phyloP scores from a whole-genome alignment of 2,329 filamentous ascomycete species.

The Ophiobolus disseminans region DNA sequence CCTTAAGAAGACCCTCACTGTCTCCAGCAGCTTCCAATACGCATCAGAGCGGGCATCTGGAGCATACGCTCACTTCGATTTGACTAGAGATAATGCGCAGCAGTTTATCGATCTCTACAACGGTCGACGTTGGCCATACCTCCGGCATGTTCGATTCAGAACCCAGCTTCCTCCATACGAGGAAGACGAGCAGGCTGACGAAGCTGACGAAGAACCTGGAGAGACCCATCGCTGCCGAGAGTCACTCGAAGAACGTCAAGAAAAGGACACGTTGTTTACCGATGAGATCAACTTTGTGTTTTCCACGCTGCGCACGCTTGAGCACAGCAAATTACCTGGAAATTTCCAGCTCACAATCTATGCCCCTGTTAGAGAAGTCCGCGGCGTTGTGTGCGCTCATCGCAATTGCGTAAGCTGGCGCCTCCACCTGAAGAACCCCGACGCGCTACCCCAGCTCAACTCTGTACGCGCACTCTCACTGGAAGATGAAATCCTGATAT shows the following conservation, averaged over 20 bases:
- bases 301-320: conserved; percentile 10
- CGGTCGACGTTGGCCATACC: conserved; percentile 13
- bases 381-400: conserved; percentile 3
- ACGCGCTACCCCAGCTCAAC: too few species aligned
- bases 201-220: neutral
- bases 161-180: conserved; percentile 7
- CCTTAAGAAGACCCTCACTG: conserved; percentile 19
- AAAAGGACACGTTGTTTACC: conserved; percentile 18
- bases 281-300: conserved; percentile 16
- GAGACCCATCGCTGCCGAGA: too few species aligned
- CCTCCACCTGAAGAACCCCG: conserved; percentile 12
- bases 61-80: conserved; percentile 9
- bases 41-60: conserved; percentile 20
- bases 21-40: conserved; percentile 14
- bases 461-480: too few species aligned
- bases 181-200: neutral
- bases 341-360: conserved; percentile 12
- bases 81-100: conserved; percentile 8
- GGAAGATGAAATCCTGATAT: too few species aligned
- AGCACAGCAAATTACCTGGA: conserved; percentile 4
- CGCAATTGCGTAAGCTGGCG: conserved; percentile 13
- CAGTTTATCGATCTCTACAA: conserved; percentile 16
- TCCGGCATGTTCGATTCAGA: conserved; percentile 12
- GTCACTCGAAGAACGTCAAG: conserved; percentile 8
- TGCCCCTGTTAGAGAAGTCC: conserved; percentile 4